phyloP scores from a whole-genome alignment of 352 stramenopile species.

The Blastocystis sp. region DNA sequence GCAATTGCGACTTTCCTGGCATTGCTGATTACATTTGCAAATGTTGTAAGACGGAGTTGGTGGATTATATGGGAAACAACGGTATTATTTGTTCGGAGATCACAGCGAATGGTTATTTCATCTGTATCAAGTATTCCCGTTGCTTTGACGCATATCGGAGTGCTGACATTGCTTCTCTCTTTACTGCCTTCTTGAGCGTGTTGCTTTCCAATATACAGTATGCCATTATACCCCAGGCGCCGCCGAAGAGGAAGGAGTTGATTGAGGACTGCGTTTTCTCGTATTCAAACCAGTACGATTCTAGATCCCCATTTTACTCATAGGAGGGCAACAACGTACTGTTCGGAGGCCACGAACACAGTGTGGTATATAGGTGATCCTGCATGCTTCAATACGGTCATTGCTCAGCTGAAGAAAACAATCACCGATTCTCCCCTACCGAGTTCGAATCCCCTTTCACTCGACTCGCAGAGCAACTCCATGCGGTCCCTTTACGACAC shows the following conservation, averaged over 20 bases:
- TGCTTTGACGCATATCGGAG: background rate
- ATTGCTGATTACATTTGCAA: constrained; percentile 4
- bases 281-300: background rate
- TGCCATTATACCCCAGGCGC: constrained; percentile 1
- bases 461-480: background rate
- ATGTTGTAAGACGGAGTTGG: background rate
- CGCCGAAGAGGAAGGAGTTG: background rate
- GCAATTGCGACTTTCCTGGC: constrained; percentile 18
- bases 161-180: background rate
- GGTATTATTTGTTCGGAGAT: background rate
- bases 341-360: background rate
- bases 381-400: background rate
- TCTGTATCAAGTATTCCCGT: background rate
- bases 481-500: background rate
- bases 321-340: background rate
- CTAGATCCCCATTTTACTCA: background rate
- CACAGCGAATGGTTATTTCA: constrained; percentile 1
- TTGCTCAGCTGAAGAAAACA: background rate
- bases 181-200: background rate
- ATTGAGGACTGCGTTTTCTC: background rate
- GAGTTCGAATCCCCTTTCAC: background rate
- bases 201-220: background rate
- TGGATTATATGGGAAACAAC: background rate
- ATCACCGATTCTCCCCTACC: background rate
- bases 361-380: constrained; percentile 28